These are phyloP conservation scores for Coelastrella sp. DNA, from an alignment of 139 green algal species.

Conservation along the genomic window DNA sequence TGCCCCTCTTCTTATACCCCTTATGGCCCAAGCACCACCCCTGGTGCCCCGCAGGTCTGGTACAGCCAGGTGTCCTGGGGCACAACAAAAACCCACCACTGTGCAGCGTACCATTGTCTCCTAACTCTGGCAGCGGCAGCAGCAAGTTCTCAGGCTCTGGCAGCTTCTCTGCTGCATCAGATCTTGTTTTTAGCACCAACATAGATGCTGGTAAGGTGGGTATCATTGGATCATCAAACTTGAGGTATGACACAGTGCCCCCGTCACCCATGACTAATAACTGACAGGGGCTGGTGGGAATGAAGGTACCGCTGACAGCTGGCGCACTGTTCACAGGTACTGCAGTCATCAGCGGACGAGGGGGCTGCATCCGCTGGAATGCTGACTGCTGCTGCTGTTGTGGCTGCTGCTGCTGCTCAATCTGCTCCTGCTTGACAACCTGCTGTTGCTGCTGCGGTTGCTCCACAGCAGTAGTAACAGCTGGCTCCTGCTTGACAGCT, in stretches of 20 bases:
- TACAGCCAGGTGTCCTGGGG: constrained; percentile 66
- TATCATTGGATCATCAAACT: background rate
- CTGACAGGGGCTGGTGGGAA: constrained; percentile 43
- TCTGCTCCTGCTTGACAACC: background rate
- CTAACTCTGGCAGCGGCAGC: constrained; percentile 5
- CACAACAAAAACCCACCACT: constrained; percentile 52
- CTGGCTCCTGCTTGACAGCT: background rate
- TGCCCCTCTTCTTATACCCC: constrained; percentile 36
- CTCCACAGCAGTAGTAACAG: background rate
- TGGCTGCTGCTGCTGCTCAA: constrained; percentile 18
- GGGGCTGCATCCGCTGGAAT: background rate
- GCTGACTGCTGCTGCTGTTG: background rate
- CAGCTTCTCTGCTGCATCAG: background rate
- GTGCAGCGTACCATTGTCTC: constrained; percentile 26
- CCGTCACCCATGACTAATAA: constrained; percentile 28
- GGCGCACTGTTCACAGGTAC: background rate
- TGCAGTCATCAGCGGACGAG: constrained; percentile 47
- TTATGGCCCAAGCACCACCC: constrained; percentile 69
- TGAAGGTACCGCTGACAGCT: constrained; percentile 11
- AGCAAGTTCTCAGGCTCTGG: constrained; percentile 2
- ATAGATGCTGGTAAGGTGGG: background rate
- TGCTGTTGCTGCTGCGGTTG: background rate
- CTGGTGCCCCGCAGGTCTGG: constrained; percentile 65
- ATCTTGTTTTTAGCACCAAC: background rate
- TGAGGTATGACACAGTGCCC: background rate